Conservation (phyloP, 2,329 filamentous ascomycete species). For the Hypoxylon sp. region DNA sequence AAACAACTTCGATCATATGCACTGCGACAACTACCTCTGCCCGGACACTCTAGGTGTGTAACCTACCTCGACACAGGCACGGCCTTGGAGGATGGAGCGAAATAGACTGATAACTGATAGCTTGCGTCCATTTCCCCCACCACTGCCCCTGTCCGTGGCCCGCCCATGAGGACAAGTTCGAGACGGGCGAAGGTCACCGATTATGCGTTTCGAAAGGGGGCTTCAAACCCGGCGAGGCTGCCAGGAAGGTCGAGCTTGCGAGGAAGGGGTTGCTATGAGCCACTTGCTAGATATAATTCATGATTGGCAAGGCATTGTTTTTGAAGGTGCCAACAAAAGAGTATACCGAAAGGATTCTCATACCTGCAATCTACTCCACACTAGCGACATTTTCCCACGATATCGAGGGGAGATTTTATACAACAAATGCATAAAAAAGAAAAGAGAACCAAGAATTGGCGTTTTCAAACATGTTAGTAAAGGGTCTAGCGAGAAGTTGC, state of each 20-base stretch:
- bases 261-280: slow-evolving; percentile 80
- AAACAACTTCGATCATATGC: slow-evolving; percentile 68
- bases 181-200: slow-evolving; percentile 78
- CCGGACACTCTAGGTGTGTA: slow-evolving; percentile 80
- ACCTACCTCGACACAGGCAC: not conserved
- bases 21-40: slow-evolving; percentile 94
- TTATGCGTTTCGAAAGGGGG: slow-evolving; percentile 83
- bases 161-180: slow-evolving; percentile 82
- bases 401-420: not conserved
- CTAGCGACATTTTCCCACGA: not conserved
- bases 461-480: not conserved
- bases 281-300: not conserved
- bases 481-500: not conserved
- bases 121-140: slow-evolving; percentile 96
- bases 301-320: slow-evolving; percentile 20
- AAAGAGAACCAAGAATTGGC: not conserved
- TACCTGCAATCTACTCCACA: not conserved
- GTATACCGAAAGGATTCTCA: not conserved
- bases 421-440: not conserved
- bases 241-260: slow-evolving; percentile 83
- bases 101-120: slow-evolving; percentile 53
- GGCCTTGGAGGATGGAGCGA: not conserved
- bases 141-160: slow-evolving; percentile 95
- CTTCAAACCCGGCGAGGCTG: slow-evolving; percentile 78
- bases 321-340: not conserved